A percentile compares a stretch with the other conserved stretches of the same genome.
Evolutionary conservation across 148 eudicot genomes (phyloP).

Genomic region (Salicornia ramosissima): DNA sequence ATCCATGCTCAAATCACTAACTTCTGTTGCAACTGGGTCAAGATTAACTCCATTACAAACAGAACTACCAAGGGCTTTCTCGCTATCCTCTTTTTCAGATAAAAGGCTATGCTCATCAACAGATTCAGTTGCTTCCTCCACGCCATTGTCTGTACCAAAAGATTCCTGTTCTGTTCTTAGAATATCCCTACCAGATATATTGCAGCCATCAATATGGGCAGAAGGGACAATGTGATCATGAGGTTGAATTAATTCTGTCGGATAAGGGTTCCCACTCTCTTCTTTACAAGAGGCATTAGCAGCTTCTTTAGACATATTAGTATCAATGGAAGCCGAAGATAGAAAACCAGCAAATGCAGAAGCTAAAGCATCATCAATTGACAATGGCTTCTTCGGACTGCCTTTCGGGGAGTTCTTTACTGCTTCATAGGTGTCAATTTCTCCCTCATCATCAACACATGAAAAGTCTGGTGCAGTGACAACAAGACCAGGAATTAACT

Average conservation of each 20-base stretch:
- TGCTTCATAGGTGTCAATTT: slow-evolving; percentile 32
- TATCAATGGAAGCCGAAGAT: slow-evolving; percentile 29
- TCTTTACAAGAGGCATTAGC: slow-evolving; percentile 15
- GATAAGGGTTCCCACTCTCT: slow-evolving; percentile 5
- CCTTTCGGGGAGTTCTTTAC: slow-evolving; percentile 30
- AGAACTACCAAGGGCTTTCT: slow-evolving; percentile 3
- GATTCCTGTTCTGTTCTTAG: slow-evolving; percentile 10
- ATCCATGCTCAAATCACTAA: slow-evolving; percentile 18
- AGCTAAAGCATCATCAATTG: slow-evolving; percentile 81
- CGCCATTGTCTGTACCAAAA: neutral
- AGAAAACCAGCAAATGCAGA: slow-evolving; percentile 77
- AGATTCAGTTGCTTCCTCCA: slow-evolving; percentile 23
- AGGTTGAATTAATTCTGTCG: slow-evolving; percentile 16
- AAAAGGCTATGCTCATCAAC: slow-evolving; percentile 23
- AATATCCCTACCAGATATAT: slow-evolving; percentile 18
- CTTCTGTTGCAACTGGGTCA: slow-evolving; percentile 16
- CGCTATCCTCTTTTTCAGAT: slow-evolving; percentile 18
- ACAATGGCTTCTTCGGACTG: slow-evolving; percentile 44
- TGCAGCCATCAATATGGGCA: slow-evolving; percentile 12
- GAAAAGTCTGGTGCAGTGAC: slow-evolving; percentile 77
- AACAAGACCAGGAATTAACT: slow-evolving; percentile 50
- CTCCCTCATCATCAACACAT: slow-evolving; percentile 60
- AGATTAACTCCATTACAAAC: slow-evolving; percentile 12
- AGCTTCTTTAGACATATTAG: slow-evolving; percentile 23
- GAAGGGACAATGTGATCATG: slow-evolving; percentile 23